phyloP scores from a whole-genome alignment of 352 stramenopile genomes.

The Elongisporangium senticosum region DNA sequence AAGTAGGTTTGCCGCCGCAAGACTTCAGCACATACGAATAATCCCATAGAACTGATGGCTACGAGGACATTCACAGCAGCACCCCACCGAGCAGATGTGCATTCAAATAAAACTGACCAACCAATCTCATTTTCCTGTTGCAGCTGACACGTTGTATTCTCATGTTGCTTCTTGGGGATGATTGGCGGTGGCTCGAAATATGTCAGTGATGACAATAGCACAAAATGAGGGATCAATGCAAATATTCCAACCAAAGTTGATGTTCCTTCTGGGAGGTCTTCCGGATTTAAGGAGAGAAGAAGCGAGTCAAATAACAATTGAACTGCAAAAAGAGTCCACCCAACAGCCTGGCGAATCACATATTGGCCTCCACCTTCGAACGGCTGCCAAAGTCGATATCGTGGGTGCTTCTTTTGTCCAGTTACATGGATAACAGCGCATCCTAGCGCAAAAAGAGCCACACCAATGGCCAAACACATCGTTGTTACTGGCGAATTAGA shows the following conservation, averaged over 20 bases:
- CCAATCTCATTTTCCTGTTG: not conserved
- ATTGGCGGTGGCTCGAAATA: constrained; percentile 14
- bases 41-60: constrained; percentile 15
- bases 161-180: too few species aligned
- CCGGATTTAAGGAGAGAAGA: constrained; percentile 20
- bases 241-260: constrained; percentile 28
- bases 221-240: constrained; percentile 24
- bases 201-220: constrained; percentile 33
- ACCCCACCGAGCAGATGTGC: constrained; percentile 20
- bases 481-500: constrained; percentile 8
- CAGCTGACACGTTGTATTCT: not conserved
- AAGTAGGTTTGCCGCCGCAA: constrained; percentile 18
- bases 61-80: constrained; percentile 23
- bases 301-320: constrained; percentile 48
- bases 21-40: constrained; percentile 31
- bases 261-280: constrained; percentile 18
- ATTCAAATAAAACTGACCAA: constrained; percentile 17
- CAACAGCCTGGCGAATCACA: constrained; percentile 44
- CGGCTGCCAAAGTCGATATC: constrained; percentile 36
- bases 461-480: constrained; percentile 20
- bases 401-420: constrained; percentile 16
- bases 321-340: constrained; percentile 45
- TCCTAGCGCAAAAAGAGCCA: constrained; percentile 20
- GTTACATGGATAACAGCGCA: constrained; percentile 26
- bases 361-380: constrained; percentile 43